Conservation (phyloP, 2,329 filamentous ascomycete species). For the Nannizziopsis barbatae region DNA sequence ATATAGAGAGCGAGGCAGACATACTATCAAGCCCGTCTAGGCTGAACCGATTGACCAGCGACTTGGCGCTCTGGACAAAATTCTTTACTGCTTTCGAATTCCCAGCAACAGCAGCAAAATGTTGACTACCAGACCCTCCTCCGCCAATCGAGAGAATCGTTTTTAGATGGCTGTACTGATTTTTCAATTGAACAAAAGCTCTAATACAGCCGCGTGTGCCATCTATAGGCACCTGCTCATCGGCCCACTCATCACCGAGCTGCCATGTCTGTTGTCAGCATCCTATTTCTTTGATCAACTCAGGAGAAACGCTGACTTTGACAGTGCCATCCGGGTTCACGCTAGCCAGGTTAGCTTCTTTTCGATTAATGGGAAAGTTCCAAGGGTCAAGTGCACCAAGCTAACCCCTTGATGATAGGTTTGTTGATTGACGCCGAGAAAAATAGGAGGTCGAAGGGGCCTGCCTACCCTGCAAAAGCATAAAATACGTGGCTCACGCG, state of each 20-base stretch:
- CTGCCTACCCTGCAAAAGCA: conserved; percentile 54
- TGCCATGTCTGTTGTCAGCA: conserved; percentile 26
- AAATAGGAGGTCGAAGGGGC: too few species aligned
- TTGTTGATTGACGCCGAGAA: too few species aligned
- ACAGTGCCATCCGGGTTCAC: conserved; percentile 61
- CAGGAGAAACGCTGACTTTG: conserved; percentile 49
- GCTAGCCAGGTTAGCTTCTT: conserved; percentile 28
- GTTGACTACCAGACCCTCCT: conserved; percentile 49
- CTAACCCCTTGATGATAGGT: background rate
- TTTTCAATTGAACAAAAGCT: conserved; percentile 62
- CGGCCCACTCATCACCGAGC: conserved; percentile 71
- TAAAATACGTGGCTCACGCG: conserved; percentile 76
- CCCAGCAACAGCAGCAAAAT: conserved; percentile 57
- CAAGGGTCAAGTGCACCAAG: background rate
- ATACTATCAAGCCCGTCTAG: conserved; percentile 68
- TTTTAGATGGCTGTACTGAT: conserved; percentile 57
- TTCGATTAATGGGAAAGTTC: background rate
- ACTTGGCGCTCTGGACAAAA: conserved; percentile 57
- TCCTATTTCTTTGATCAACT: conserved; percentile 11
- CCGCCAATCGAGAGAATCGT: conserved; percentile 71
- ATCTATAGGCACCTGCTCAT: conserved; percentile 60
- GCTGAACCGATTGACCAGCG: conserved; percentile 58
- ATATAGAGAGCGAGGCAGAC: conserved; percentile 21
- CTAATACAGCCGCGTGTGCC: conserved; percentile 60
- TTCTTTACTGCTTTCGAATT: conserved; percentile 51